Evolutionary conservation across 1,284 basidiomycete species (phyloP).

Genomic region (Cerrena zonata): DNA sequence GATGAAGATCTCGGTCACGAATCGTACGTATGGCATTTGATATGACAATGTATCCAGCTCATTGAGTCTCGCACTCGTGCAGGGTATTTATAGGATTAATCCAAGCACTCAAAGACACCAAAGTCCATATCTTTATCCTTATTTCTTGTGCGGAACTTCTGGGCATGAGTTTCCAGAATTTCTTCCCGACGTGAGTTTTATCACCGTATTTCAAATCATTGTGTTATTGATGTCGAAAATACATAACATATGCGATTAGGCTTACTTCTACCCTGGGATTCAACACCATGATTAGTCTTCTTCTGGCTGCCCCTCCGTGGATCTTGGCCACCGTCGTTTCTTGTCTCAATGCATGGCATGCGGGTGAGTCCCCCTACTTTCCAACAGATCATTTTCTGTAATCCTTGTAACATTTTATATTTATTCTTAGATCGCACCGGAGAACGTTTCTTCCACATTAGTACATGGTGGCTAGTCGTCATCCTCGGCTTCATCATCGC

Average conservation of each 20-base stretch:
- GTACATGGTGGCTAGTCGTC: conserved; percentile 53
- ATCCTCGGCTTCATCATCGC: conserved; percentile 61
- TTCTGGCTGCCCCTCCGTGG: conserved; percentile 65
- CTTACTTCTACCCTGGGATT: conserved; percentile 65
- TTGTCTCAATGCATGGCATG: conserved; percentile 60
- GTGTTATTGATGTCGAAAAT: background rate
- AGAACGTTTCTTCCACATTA: conserved; percentile 66
- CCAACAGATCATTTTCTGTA: too few species aligned
- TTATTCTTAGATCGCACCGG: conserved; percentile 46
- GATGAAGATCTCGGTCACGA: conserved; percentile 52
- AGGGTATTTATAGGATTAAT: conserved; percentile 51
- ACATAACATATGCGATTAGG: conserved; percentile 30
- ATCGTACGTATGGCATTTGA: conserved; percentile 41
- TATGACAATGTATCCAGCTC: background rate
- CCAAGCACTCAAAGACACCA: conserved; percentile 57
- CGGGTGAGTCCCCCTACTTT: conserved; percentile 36
- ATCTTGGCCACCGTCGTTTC: conserved; percentile 50
- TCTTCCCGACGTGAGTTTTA: conserved; percentile 60
- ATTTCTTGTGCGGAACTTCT: conserved; percentile 48
- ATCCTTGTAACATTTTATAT: background rate
- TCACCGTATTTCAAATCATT: background rate
- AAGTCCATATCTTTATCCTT: conserved; percentile 55
- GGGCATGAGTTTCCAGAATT: conserved; percentile 67
- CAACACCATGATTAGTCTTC: conserved; percentile 49
- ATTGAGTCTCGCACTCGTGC: background rate